phyloP scores from a whole-genome alignment of 2,329 filamentous ascomycete genomes.

The Fusarium piperis region DNA sequence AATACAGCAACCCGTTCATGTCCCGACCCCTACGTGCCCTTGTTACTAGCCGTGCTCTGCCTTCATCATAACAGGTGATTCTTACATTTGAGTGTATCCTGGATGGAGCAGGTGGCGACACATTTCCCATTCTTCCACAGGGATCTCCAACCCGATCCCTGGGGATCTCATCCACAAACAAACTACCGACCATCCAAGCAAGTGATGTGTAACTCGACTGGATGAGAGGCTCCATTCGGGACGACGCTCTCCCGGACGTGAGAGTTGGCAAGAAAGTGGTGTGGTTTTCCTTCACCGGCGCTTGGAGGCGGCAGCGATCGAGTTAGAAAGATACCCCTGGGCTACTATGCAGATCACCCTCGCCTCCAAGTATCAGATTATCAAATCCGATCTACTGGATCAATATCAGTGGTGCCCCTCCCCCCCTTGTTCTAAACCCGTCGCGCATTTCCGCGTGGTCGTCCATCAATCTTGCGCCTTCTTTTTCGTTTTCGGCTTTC shows the following conservation, averaged over 20 bases:
- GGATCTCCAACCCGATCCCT: slow-evolving; percentile 6
- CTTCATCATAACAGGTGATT: slow-evolving; percentile 36
- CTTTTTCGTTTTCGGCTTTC: slow-evolving; percentile 38
- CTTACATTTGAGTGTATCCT: slow-evolving; percentile 34
- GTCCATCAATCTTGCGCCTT: slow-evolving; percentile 26
- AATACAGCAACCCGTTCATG: slow-evolving; percentile 1
- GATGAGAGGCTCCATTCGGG: slow-evolving; percentile 20
- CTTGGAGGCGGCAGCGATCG: slow-evolving; percentile 18
- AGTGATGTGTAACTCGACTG: neutral
- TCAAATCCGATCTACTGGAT: slow-evolving; percentile 32
- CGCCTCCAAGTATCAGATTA: slow-evolving; percentile 30
- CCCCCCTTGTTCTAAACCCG: slow-evolving; percentile 12
- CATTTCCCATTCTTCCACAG: neutral
- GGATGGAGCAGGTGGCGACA: slow-evolving; percentile 34
- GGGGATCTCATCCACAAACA: slow-evolving; percentile 18
- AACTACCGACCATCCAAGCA: slow-evolving; percentile 18
- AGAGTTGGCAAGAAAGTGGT: slow-evolving; percentile 29
- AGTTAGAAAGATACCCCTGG: slow-evolving; percentile 27
- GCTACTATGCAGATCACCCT: slow-evolving; percentile 13
- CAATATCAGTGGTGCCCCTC: neutral
- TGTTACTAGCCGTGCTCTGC: slow-evolving; percentile 20
- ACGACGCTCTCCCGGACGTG: slow-evolving; percentile 23
- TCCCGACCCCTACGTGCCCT: slow-evolving; percentile 11
- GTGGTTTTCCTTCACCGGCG: slow-evolving; percentile 18
- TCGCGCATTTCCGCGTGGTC: slow-evolving; percentile 16